Conservation (phyloP, 169 alveolate genomes). For the Condylostoma magnum region DNA sequence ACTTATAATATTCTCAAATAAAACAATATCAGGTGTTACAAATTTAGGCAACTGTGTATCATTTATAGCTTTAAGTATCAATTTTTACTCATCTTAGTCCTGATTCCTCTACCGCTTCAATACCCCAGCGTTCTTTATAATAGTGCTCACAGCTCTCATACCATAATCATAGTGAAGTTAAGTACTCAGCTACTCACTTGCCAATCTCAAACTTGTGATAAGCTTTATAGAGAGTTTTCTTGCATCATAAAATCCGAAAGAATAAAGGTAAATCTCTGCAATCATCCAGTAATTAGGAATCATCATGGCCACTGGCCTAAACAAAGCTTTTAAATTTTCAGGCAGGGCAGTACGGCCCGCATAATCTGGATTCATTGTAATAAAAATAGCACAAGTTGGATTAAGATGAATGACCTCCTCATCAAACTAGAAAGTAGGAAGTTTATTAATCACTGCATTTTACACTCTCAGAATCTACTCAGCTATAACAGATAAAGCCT, state of each 20-base stretch:
- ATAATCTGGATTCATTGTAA: conserved; percentile 84
- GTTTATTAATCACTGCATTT: conserved; percentile 67
- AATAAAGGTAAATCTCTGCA: conserved; percentile 68
- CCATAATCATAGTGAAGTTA: conserved; percentile 82
- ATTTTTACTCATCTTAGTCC: conserved; percentile 57
- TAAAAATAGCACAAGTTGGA: conserved; percentile 69
- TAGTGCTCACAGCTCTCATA: conserved; percentile 76
- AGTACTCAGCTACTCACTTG: conserved; percentile 60
- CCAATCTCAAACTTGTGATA: conserved; percentile 56
- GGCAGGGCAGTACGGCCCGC: conserved; percentile 78
- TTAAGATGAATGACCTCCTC: conserved; percentile 64
- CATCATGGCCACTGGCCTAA: conserved; percentile 77
- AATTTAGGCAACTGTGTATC: conserved; percentile 76
- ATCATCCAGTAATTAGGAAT: conserved; percentile 66
- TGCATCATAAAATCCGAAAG: conserved; percentile 75
- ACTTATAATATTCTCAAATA: conserved; percentile 60
- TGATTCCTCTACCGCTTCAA: conserved; percentile 59
- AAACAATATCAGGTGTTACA: conserved; percentile 62
- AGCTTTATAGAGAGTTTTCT: conserved; percentile 51
- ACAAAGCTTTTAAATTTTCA: conserved; percentile 70
- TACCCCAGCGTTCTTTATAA: conserved; percentile 71
- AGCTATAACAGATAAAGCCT: conserved; percentile 76
- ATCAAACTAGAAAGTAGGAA: conserved; percentile 61
- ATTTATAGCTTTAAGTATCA: conserved; percentile 75
- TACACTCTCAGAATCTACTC: conserved; percentile 65